Base-by-base conservation (phyloP, 2,329 filamentous ascomycete species). In the Aureobasidium musti region DNA sequence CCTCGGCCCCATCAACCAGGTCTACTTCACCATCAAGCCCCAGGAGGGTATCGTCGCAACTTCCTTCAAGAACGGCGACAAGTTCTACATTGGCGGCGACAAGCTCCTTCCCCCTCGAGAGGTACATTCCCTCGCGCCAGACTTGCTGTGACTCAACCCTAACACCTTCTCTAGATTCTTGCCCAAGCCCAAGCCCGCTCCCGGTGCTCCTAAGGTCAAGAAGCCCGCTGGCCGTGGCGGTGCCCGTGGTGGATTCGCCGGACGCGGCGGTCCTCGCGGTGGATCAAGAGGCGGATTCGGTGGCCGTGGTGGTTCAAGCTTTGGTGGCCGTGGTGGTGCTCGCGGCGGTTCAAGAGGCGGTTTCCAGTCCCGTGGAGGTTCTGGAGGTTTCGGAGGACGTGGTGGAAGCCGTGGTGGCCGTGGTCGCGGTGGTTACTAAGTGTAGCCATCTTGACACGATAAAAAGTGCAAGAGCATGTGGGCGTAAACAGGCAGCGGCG, bases 1-100 rank as follows among this genome's bases (percentile, higher is more conserved):
- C 72, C 89, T 99, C 73, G 95, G 95, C 67, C 94, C 95, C 70
- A 91, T 99, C 80, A 98, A 97, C 85, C 90, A 97, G 81, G 91
- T 98, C 75, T 97, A 90, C 84, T 99, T 99, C 85, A 98, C 94
- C 75, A 90, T 99, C 80, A 98, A 98, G 83, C 93, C 94, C 65
- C 89, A 92, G 77, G 94, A 98, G 78, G 95, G 95, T 74, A 98
- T 99, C 78, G 91, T 96, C 80, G 92, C 95, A 69, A 87, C 89
- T 68, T 95, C 91, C 47, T 99, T 98, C 88, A 96, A 97, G 84
- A 82, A 89, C 70, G 95, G 95, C 77, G 95, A 98, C 84, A 97
- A 96, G 82, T 96, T 99, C 82, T 99, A 89, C 84, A 97, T 98
- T 70, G 91, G 89, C 73, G 87, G 89, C 75, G 95, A 98, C 82